Base-by-base conservation (phyloP, 2,329 filamentous ascomycete species). In the Epichloe hybrida region DNA sequence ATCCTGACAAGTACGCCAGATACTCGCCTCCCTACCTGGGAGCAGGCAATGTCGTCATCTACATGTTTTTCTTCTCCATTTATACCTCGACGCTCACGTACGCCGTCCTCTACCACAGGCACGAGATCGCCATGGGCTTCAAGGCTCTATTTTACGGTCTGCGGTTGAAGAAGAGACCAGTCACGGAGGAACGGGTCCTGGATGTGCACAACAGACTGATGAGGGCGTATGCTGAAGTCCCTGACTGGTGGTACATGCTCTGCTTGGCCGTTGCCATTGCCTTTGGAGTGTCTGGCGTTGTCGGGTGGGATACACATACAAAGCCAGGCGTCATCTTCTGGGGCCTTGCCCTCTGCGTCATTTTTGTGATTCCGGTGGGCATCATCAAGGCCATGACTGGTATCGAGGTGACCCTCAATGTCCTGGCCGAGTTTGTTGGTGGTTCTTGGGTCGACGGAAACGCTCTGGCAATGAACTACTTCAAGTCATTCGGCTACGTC, bases 31-130 rank as follows among this genome's bases (percentile, higher is more conserved):
- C 74, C 0, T 79, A 72, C 55, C 59, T 79, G 27, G 63, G 71
- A 1, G 73, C 76, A 12, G 72, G 68, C 15, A 74, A 73, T 50
- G 59, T 75, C n/a, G 64, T 68, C 34, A 66, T 73, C n/a, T 79
- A 78, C 64, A 65, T 74, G 54, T 75, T 73, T 60, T 78, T 76
- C 64, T 79, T 79, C 51, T 73, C 69, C 48, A 71, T 76, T 34
- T 78, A 78, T 55, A 68, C 75, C 0, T 72, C 75, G 17, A 72
- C 71, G 0, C 60, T 79, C 15, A 72, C 71, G 4, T 76, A 78
- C 50, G 71, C 73, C 23, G 57, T 63, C 17, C 66, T 79, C 1
- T 78, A 77, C 59, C 73, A 79, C 57, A 69, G 74, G 4, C 68
- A 71, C 48, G 74, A 78, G 55, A 72, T 79, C 39, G 58, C 58